Base-by-base conservation (phyloP, 23 red algal species). In the Gracilariopsis chorda region DNA sequence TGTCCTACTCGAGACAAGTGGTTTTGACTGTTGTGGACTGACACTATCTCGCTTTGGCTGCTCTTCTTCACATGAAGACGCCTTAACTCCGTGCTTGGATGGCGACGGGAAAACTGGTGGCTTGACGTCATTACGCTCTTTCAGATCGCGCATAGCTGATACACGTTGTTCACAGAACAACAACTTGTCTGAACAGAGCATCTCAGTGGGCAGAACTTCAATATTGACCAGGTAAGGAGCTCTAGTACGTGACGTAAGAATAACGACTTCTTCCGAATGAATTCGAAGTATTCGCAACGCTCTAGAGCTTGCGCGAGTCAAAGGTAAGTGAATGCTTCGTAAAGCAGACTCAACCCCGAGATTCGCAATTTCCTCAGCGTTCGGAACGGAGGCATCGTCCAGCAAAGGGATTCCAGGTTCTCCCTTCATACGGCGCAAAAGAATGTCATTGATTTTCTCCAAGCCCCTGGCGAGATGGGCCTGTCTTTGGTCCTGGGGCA, bases 141-240 rank as follows among this genome's bases (percentile, higher is more conserved):
- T 89, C 10, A 23, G 19, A 30, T 63, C 36, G 23, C 28, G 47
- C 35, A 52, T 63, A 29, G 62, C 46, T 36, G 82, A 42, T 40
- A 92, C 59, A 78, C 80, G 64, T 24, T 94, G 91, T 24, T 94
- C 79, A 43, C 92, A 98, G 60, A 98, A 98, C 20, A 98, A 36
- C 44, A 93, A 76, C 53, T 78, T 92, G 77, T 94, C 92, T 1
- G 72, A 88, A 80, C 95, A 98, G 20, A 87, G 33, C 91, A 94
- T 94, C 25, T 87, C 82, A 9, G 95, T 98, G 11, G 92, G 91
- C 20, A 98, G 80, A 9, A 99, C 88, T 78, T 99, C 97, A 77
- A 92, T 89, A 68, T 80, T 91, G 14, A 99, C 72, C 55, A 99
- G 70, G 57, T 93, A 95, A 0, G 97, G 97, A 17, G 83, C 94